Evolutionary conservation across 495 filamentous ascomycete genomes (phyloP).

Genomic region (Elasticomyces elasticus): DNA sequence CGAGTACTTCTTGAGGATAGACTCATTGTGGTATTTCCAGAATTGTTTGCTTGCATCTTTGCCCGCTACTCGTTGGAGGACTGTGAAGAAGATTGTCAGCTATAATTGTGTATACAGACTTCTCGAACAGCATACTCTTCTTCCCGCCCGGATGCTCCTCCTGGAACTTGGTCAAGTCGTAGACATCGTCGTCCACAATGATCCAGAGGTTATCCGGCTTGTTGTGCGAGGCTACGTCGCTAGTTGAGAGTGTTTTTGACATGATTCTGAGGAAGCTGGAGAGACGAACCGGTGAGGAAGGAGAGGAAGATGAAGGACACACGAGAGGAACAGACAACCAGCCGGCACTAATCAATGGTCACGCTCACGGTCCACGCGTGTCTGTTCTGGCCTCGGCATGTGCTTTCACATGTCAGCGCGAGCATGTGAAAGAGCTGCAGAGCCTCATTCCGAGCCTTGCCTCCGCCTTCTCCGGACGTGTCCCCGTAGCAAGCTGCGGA

Average conservation of each 20-base stretch:
- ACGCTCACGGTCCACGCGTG: neutral
- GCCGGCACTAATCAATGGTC: neutral
- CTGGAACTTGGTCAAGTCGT: conserved; percentile 89
- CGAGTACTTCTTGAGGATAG: conserved; percentile 95
- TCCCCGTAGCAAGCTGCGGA: too few species aligned
- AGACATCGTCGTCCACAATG: conserved; percentile 90
- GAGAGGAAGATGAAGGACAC: neutral
- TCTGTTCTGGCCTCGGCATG: neutral
- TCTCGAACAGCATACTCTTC: conserved; percentile 87
- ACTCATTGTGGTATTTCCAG: conserved; percentile 99
- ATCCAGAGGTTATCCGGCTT: conserved; percentile 80
- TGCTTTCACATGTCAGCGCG: conserved; percentile 3
- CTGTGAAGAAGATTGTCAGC: conserved; percentile 28
- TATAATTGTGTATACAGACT: too few species aligned
- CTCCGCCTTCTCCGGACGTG: too few species aligned
- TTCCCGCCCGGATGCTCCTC: conserved; percentile 92
- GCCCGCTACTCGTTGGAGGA: conserved; percentile 83
- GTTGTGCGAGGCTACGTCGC: conserved; percentile 84
- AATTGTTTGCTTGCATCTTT: conserved; percentile 98
- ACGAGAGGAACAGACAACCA: too few species aligned
- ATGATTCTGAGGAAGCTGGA: conserved; percentile 41
- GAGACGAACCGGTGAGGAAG: neutral
- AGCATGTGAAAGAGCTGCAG: neutral
- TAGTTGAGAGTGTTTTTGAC: conserved; percentile 75
- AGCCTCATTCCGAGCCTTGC: too few species aligned